Base-by-base conservation (phyloP, 108 stramenopile genomes). In the Fragilariopsis cylindrus region DNA sequence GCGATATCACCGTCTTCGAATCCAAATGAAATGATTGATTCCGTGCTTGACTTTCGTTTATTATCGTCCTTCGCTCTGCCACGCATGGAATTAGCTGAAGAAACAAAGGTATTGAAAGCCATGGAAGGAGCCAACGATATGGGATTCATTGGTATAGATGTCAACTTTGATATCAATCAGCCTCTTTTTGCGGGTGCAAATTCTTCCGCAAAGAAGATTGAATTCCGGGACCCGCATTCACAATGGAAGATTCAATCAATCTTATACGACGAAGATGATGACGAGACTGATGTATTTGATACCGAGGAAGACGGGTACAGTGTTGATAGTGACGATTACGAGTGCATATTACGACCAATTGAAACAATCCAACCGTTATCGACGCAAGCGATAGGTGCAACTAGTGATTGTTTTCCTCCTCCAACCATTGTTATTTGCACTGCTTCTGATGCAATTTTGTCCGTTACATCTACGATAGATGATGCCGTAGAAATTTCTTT, bases 251-350 rank as follows among this genome's bases (percentile, higher is more conserved):
- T 92, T 60, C 57, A 82, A 62, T 70, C 75, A 52, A 73, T 81
- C 39, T 50, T 69, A 19, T 81, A 69, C 64, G 79, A 84, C 5
- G 58, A 72, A 19, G 62, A 57, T 39, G 60, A 64, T 41, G 47
- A 47, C 18, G 78, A 78, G 46, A 69, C 44, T 40, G 21, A 73
- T 41, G 12, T 44, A 11, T 6, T 40, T 42, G 68, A 76, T 53
- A 57, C 47, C 2, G 45, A 64, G 12, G 66, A 75, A 45, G 78
- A 78, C 5, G 76, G 75, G n/a, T 75, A 67, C 8, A 82, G 85
- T 46, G 77, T 82, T 6, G 83, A 88, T 43, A 94, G 93, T 69
- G 93, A 94, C 69, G 86, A 90, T 65, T 94, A 94, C 65, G 82
- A 77, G 2, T 92, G 90, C 78, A 75, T 88, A 12, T 62, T 83